Conservation (phyloP, 176 grass and related monocot genomes). For the Alopecurus myosuroides region DNA sequence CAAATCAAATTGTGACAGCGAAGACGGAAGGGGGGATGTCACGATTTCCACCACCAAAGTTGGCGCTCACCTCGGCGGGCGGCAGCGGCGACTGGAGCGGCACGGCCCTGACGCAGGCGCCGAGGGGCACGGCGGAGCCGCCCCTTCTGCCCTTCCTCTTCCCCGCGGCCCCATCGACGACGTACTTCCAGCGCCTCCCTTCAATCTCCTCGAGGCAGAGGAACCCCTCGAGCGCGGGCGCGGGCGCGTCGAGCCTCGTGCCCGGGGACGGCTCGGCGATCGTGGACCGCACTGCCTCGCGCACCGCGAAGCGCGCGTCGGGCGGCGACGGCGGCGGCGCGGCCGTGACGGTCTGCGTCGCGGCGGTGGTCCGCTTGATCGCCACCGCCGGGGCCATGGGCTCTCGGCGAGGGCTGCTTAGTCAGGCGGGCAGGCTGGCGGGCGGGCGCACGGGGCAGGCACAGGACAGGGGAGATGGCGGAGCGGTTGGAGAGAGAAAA, state of each 20-base stretch:
- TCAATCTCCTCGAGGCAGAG: conserved; percentile 93
- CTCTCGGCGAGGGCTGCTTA: conserved; percentile 3
- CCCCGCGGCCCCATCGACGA: conserved; percentile 39
- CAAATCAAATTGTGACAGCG: conserved; percentile 16
- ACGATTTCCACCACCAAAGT: conserved; percentile 3
- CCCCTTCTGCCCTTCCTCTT: not conserved
- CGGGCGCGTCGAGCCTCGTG: not conserved
- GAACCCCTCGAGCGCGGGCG: conserved; percentile 40
- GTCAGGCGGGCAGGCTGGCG: conserved; percentile 19
- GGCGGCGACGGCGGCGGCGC: conserved; percentile 26
- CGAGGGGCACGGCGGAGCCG: not conserved
- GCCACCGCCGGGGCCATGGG: conserved; percentile 73
- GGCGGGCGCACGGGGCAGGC: not conserved
- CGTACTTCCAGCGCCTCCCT: conserved; percentile 88
- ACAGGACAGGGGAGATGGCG: not conserved
- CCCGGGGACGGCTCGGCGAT: conserved; percentile 34
- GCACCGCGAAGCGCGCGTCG: conserved; percentile 43
- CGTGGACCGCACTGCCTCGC: conserved; percentile 60
- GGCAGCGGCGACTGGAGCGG: conserved; percentile 67
- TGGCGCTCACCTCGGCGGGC: conserved; percentile 62
- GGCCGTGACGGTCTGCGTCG: conserved; percentile 57
- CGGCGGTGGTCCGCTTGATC: conserved; percentile 36
- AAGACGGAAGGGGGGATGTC: not conserved
- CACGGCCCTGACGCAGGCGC: conserved; percentile 55
- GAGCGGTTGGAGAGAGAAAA: conserved; percentile 24